Percentiles rank a stretch among this genome's conserved stretches.
Conservation (phyloP, 352 stramenopile species). For the Discostella stelligera region DNA sequence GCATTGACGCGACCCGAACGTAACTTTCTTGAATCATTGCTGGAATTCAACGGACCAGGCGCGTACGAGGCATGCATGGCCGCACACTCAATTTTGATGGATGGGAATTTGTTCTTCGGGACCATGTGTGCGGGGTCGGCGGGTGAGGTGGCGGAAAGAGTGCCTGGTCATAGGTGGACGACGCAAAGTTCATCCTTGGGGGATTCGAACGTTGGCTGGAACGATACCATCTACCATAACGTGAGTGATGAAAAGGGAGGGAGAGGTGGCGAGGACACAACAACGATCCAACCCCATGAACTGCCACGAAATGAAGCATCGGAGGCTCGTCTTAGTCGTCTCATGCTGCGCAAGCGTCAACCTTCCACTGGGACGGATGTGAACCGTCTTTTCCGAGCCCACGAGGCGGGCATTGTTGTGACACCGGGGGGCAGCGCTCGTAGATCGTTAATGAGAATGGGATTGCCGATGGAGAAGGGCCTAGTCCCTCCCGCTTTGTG, state of each 20-base stretch:
- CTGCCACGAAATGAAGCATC: constrained; percentile 24
- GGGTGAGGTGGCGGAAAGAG: constrained; percentile 3
- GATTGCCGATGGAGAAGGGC: constrained; percentile 32
- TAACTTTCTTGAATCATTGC: constrained; percentile 38
- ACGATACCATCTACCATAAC: background rate
- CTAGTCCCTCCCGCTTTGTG: background rate
- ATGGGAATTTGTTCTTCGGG: constrained; percentile 38
- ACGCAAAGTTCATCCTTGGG: background rate
- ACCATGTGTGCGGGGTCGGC: constrained; percentile 19
- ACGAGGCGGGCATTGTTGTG: constrained; percentile 46
- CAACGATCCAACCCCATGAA: constrained; percentile 2
- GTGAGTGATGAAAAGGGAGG: no score
- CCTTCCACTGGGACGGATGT: constrained; percentile 21
- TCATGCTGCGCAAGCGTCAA: constrained; percentile 32
- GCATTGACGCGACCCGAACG: constrained; percentile 33
- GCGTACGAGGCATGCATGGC: constrained; percentile 20
- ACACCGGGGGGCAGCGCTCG: constrained; percentile 24
- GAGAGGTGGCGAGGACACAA: background rate
- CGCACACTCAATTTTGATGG: constrained; percentile 25
- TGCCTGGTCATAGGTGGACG: constrained; percentile 38
- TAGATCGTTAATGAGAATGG: constrained; percentile 36
- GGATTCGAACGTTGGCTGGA: background rate
- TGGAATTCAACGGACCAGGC: constrained; percentile 16
- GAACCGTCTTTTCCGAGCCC: constrained; percentile 39
- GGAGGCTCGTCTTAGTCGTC: constrained; percentile 20